These are phyloP conservation scores for Hyaloscypha bicolor DNA, from an alignment of 495 filamentous ascomycete genomes.

Conservation along the genomic window DNA sequence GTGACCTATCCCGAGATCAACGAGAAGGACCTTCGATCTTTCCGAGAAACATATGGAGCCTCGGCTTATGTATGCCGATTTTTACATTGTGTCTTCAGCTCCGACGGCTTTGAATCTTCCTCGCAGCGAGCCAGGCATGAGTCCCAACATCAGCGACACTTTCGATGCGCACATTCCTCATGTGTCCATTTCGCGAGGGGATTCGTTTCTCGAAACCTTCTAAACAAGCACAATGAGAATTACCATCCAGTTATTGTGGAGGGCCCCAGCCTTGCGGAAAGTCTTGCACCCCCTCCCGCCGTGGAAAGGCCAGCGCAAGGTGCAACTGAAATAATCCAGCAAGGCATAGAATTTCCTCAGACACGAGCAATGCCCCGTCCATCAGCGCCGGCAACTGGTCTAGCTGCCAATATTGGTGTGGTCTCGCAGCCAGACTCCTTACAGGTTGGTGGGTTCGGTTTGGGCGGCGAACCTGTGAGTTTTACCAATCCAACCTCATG, in stretches of 20 bases:
- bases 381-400: conserved; percentile 69
- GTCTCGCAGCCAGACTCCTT: conserved; percentile 49
- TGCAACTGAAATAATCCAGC: too few relatives aligned
- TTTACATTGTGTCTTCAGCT: conserved; percentile 12
- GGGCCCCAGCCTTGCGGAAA: not conserved
- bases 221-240: conserved; percentile 14
- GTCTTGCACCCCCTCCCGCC: not conserved
- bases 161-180: conserved; percentile 9
- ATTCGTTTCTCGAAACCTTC: conserved; percentile 4
- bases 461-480: conserved; percentile 32
- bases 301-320: too few relatives aligned
- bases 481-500: not conserved
- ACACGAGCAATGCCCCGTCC: conserved; percentile 84
- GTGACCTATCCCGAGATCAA: conserved; percentile 4
- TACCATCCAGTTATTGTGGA: not conserved
- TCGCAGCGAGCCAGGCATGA: conserved; percentile 12
- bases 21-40: conserved; percentile 3
- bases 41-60: conserved; percentile 12
- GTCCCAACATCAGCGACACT: conserved; percentile 6
- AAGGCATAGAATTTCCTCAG: conserved; percentile 49
- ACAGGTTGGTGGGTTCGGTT: conserved; percentile 31
- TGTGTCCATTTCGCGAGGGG: conserved; percentile 9
- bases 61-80: conserved; percentile 14
- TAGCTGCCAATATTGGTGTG: conserved; percentile 47
- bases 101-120: conserved; percentile 16